Base-by-base conservation (phyloP, 495 filamentous ascomycete genomes). In the Cercophora newfieldiana region DNA sequence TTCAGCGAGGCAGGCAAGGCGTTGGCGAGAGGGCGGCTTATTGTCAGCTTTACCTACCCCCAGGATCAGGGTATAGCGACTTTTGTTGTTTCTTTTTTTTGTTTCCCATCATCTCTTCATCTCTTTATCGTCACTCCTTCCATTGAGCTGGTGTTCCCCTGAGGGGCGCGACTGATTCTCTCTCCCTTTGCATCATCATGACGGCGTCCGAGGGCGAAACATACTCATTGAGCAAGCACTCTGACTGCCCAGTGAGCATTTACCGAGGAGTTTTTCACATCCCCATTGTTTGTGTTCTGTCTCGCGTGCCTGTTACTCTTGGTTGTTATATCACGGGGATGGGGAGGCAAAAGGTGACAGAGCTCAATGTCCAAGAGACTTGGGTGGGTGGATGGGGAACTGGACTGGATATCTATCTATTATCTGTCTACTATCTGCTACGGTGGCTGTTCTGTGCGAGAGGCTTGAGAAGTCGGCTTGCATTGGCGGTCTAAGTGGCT, bases 1-100 rank as follows among this genome's bases (percentile, higher is more conserved):
- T 51, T 62, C 19, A 21, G 44, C 18, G 25, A 26, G 18, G 26
- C n/a, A 12, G 64, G 65, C 33, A 33, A 56, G 58, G 65, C 59
- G 65, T 67, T 61, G 50, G 51, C 28, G 65, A 62, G 65, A 61
- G 55, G 55, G 55, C 26, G 55, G 55, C 25, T 54, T 55, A 33
- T 55, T 31, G 12, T 44, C 25, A 19, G 8, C 26, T 22, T 57
- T 59, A 33, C 7, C 14, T 22, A 37, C 8, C 55, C 18, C 10
- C 26, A 30, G 25, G 55, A n/a, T 30, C 55, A 18, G 55, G 29
- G 8, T 25, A 58, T 14, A 26, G 29, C 14, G 29, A 58, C 55
- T 19, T 16, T 14, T 3, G 18, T 33, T 6, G 14, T 33, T 47
- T 29, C 1, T 58, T 58, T 30, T 33, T 57, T 37, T 58, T 57